A percentile compares a stretch with the other conserved stretches of the same genome.
phyloP scores from a whole-genome alignment of 768 basidiomycete species.

The Multifurca ochricompacta region DNA sequence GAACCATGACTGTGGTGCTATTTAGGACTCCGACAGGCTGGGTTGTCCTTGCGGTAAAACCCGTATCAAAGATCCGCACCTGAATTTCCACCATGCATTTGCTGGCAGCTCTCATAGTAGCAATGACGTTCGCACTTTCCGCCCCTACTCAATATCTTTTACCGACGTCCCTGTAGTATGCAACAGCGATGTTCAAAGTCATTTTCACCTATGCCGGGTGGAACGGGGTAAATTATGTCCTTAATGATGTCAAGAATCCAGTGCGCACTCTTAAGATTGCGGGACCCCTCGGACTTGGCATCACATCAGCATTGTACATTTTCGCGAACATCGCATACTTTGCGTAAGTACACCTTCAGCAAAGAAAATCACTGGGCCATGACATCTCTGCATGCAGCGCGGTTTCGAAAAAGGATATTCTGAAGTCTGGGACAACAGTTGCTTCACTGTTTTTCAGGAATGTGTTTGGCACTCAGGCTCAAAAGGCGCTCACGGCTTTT shows the following conservation, averaged over 20 bases:
- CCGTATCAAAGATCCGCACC: conserved; percentile 45
- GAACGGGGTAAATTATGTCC: conserved; percentile 51
- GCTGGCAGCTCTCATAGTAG: conserved; percentile 45
- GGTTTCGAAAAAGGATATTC: conserved; percentile 42
- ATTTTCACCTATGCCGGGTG: conserved; percentile 42
- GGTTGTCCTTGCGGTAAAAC: conserved; percentile 56
- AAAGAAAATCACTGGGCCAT: neutral
- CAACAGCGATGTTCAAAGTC: conserved; percentile 54
- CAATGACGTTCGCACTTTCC: conserved; percentile 32
- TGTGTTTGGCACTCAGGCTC: conserved; percentile 46
- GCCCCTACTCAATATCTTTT: neutral
- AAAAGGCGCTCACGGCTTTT: conserved; percentile 49
- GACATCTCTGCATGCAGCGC: conserved; percentile 25
- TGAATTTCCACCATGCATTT: conserved; percentile 52
- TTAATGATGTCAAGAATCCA: conserved; percentile 54
- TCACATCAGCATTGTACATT: conserved; percentile 45
- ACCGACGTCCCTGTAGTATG: conserved; percentile 36
- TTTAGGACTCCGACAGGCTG: conserved; percentile 34
- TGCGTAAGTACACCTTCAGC: conserved; percentile 28
- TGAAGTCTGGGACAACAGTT: conserved; percentile 44
- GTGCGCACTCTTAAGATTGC: conserved; percentile 56
- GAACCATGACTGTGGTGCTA: neutral
- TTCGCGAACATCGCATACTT: conserved; percentile 55
- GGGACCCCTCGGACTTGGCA: conserved; percentile 48
- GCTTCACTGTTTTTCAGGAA: conserved; percentile 52